Base-by-base conservation (phyloP, 2,329 filamentous ascomycete genomes). In the Acephala macrosclerotiorum region DNA sequence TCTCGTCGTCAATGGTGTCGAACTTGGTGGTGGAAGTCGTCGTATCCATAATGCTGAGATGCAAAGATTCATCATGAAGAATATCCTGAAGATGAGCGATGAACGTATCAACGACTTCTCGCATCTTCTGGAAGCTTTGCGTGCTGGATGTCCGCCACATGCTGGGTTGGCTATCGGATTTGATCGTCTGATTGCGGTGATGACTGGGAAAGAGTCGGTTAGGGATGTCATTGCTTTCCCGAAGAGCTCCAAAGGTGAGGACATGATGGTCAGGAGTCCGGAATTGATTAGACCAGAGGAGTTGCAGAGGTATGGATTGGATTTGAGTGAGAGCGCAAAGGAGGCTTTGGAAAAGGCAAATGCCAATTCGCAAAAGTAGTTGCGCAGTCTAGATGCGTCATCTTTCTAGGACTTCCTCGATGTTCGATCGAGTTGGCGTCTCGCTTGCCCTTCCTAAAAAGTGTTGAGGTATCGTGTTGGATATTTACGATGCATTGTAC, bases 181-280 rank as follows among this genome's bases (percentile, higher is more conserved):
- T 76, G 96, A 99, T 77, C 85, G 96, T 3, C 79, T 99, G 58
- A 84, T 96, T 45, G 91, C 95, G 0, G 82, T 97, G 0, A 86
- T 99, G 83, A 86, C 91, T 25, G 91, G 90, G 1, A 90, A 86
- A 36, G 84, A 91, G 12, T 94, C 91, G 1, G 91, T 99, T 2
- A 84, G 92, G 66, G 95, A 99, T 80, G 95, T 99, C 1, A 97
- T 99, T 78, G 94, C 94, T 0, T 99, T 99, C 75, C 96, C 96
- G 0, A 99, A 99, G 83, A 94, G 88, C 68, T 94, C 93, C 67
- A 94, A 89, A 76, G 94, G 96, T 0, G 92, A 97, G 75, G 96
- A 99, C 79, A 79, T 88, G 64, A 86, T 97, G 78, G 93, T 97
- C 2, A 89, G 87, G 72, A 92, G 92, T 68, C 96, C 96, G 0